Evolutionary conservation across 768 basidiomycete genomes (phyloP).

Genomic region (Mycena albidolilacea): DNA sequence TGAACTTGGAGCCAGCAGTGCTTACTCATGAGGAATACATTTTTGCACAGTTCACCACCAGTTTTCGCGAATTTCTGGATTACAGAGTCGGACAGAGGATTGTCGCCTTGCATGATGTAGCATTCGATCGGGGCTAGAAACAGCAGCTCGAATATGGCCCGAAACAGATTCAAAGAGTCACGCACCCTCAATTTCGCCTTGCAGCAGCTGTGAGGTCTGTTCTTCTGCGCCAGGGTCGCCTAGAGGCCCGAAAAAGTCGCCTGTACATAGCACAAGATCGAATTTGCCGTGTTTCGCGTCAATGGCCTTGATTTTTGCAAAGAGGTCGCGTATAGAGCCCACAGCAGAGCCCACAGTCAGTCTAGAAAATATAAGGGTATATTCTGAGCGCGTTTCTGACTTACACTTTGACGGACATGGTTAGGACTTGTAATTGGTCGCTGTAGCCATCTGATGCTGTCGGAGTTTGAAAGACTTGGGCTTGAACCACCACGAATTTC

Average conservation of each 20-base stretch:
- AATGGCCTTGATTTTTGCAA: slow-evolving; percentile 85
- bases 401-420: slow-evolving; percentile 57
- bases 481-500: background rate
- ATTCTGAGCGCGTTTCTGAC: slow-evolving; percentile 26
- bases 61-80: slow-evolving; percentile 83
- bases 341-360: slow-evolving; percentile 86
- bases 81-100: slow-evolving; percentile 79
- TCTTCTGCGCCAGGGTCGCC: slow-evolving; percentile 55
- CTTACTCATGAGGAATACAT: slow-evolving; percentile 90
- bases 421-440: background rate
- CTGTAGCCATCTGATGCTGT: background rate
- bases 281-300: slow-evolving; percentile 96
- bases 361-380: slow-evolving; percentile 46
- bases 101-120: slow-evolving; percentile 92
- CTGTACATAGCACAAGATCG: slow-evolving; percentile 83
- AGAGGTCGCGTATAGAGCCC: slow-evolving; percentile 82
- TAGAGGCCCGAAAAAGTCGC: slow-evolving; percentile 88
- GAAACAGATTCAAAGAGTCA: slow-evolving; percentile 6
- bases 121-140: slow-evolving; percentile 86
- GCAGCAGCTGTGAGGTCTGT: slow-evolving; percentile 73
- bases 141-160: slow-evolving; percentile 33
- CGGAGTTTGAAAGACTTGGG: slow-evolving; percentile 12
- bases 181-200: slow-evolving; percentile 78
- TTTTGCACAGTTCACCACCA: slow-evolving; percentile 84
- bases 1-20: slow-evolving; percentile 28